These are phyloP conservation scores for Biscogniauxia mediterranea DNA, from an alignment of 2,329 filamentous ascomycete genomes.

Conservation along the genomic window DNA sequence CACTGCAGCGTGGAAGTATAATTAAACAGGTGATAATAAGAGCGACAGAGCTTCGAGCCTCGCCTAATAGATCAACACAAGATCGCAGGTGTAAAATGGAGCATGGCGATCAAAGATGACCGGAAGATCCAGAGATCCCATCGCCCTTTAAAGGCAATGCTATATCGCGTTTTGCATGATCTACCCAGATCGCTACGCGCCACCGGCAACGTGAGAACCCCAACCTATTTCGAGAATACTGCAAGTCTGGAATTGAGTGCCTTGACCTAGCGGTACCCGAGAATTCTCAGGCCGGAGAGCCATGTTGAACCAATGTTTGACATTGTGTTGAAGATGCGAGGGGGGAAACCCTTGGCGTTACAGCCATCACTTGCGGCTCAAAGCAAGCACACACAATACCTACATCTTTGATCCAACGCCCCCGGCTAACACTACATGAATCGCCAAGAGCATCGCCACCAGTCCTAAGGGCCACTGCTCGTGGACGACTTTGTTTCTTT, in stretches of 20 bases:
- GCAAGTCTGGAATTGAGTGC: not conserved
- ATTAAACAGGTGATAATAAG: not conserved
- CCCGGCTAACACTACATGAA: not conserved
- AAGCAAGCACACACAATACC: not conserved
- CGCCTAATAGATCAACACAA: not conserved
- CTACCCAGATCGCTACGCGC: not conserved
- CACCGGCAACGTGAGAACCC: not conserved
- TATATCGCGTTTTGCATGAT: not conserved
- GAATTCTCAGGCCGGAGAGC: slow-evolving; percentile 2
- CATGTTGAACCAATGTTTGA: slow-evolving; percentile 4
- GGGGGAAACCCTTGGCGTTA: slow-evolving; percentile 18
- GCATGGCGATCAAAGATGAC: not conserved
- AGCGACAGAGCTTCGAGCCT: not conserved
- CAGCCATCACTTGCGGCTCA: slow-evolving; percentile 1
- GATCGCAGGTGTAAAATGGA: slow-evolving; percentile 1
- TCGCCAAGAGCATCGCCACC: not conserved
- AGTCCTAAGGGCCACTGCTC: too few species aligned
- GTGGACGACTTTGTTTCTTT: not conserved
- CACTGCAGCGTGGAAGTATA: not conserved
- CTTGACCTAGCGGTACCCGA: not conserved
- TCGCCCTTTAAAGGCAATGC: not conserved
- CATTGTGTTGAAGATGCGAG: slow-evolving; percentile 3
- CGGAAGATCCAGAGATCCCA: not conserved
- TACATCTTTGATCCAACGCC: not conserved
- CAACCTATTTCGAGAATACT: not conserved